Evolutionary conservation across 2,329 filamentous ascomycete species (phyloP), one percentile per base, ranked within the genome.

Genomic region (Arachnomyces sp.): DNA sequence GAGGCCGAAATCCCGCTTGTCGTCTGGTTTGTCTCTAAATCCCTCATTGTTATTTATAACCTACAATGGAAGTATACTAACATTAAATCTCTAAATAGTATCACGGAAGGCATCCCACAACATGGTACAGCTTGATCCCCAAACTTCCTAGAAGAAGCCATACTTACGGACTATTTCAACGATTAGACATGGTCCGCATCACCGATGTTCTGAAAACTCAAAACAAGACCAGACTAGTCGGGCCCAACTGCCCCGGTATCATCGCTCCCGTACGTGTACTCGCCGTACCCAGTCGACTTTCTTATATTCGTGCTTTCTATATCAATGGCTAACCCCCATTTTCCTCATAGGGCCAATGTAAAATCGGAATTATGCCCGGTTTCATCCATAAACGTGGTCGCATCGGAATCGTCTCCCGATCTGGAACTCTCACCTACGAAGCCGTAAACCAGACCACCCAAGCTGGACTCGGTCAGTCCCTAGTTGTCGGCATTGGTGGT

Each of bases 311-410:
- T 30, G 40, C n/a, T n/a, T 31, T 46, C 35, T 35, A 38, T 25
- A 13, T 25, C 16, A 18, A 28, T 21, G 30, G 18, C 31, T 34
- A 30, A 39, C 15, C 14, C 29, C 31, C 5, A 25, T 40, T 9
- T 38, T n/a, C 32, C 25, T 28, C 44, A 16, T 56, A 80, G 71
- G 92, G 90, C 57, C 90, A 94, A 80, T 98, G 92, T 81, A 98
- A 98, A 77, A 96, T 98, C 62, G 92, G 92, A 64, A 98, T 98
- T 74, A 96, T 98, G 92, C 87, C 92, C 51, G 92, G 92, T 59
- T 95, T 96, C 78, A 96, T 98, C 74, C 92, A 98, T 82, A 96
- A 96, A 80, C 87, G 89, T 69, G 92, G 92, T 58, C 89, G 92
- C 67, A 89, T 98, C 63, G 92, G 92, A 62, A 96, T 98, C 67